Percentiles rank a stretch among this genome's conserved stretches.
Conservation (phyloP, 208 protist genomes). For the Leishmania guyanensis region DNA sequence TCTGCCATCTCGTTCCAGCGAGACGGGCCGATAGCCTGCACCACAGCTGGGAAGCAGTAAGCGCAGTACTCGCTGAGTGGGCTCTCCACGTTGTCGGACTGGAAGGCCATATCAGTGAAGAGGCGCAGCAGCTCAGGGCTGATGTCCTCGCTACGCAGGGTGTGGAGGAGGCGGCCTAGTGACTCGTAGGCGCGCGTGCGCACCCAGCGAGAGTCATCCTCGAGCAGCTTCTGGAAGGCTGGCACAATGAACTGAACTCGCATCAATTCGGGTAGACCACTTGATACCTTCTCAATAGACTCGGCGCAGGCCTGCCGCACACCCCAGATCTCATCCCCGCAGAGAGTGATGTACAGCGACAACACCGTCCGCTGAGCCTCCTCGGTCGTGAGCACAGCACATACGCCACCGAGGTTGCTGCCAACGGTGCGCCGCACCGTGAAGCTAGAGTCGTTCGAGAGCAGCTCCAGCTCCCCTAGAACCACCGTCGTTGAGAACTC, state of each 20-base stretch:
- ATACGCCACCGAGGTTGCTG: constrained; percentile 79
- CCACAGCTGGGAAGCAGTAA: constrained; percentile 94
- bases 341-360: constrained; percentile 88
- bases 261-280: constrained; percentile 59
- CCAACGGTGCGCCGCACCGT: constrained; percentile 89
- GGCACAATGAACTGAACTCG: constrained; percentile 69
- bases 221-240: constrained; percentile 66
- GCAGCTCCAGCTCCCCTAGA: constrained; percentile 79
- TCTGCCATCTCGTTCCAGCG: constrained; percentile 91
- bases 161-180: constrained; percentile 92
- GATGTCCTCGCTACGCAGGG: constrained; percentile 85
- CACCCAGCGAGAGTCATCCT: constrained; percentile 94
- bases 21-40: constrained; percentile 80
- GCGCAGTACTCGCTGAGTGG: constrained; percentile 94
- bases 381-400: constrained; percentile 53
- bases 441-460: constrained; percentile 91
- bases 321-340: constrained; percentile 96
- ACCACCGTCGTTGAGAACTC: constrained; percentile 74
- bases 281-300: constrained; percentile 72
- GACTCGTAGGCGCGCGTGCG: constrained; percentile 89
- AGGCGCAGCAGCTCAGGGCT: constrained; percentile 80
- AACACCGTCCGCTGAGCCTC: constrained; percentile 69
- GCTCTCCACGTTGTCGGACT: constrained; percentile 84
- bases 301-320: constrained; percentile 95
- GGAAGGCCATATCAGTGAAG: constrained; percentile 94